Percentiles rank a stretch among this genome's conserved stretches.
phyloP scores from a whole-genome alignment of 1,284 basidiomycete genomes.

The Sporisorium sorghi region DNA sequence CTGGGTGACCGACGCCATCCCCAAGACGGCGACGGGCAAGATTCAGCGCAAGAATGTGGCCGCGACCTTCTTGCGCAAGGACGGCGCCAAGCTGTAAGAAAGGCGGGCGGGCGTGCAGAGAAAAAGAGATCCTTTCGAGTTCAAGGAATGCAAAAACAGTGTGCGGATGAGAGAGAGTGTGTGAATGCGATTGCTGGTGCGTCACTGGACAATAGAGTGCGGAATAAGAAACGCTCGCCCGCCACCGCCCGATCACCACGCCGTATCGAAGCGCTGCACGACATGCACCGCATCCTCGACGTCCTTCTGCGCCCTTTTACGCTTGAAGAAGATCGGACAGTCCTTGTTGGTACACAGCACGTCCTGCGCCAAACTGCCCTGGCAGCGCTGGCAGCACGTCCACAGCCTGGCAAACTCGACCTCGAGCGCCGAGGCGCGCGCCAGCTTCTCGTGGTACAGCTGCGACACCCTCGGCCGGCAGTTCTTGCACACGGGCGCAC shows the following conservation, averaged over 20 bases:
- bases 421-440: conserved; percentile 57
- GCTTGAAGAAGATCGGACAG: conserved; percentile 97
- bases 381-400: conserved; percentile 69
- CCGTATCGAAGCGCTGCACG: conserved; percentile 59
- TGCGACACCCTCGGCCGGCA: conserved; percentile 62
- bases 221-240: neutral
- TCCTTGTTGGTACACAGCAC: conserved; percentile 96
- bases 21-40: conserved; percentile 69
- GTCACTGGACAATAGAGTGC: neutral
- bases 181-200: neutral
- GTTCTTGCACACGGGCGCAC: conserved; percentile 65
- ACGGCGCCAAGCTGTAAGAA: conserved; percentile 46
- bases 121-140: neutral
- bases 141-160: neutral
- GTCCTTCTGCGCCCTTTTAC: conserved; percentile 70
- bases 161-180: neutral
- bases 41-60: conserved; percentile 66
- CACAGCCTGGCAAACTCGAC: conserved; percentile 67
- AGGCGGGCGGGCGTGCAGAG: too few species aligned
- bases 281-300: conserved; percentile 59
- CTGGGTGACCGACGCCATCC: conserved; percentile 69
- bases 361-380: conserved; percentile 75
- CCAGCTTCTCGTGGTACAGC: conserved; percentile 66
- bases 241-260: conserved; percentile 30
- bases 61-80: conserved; percentile 55